Percentiles rank a stretch among this genome's conserved stretches.
These are phyloP conservation scores for Corylus heterophylla DNA, from an alignment of 306 rosid species.

Conservation along the genomic window DNA sequence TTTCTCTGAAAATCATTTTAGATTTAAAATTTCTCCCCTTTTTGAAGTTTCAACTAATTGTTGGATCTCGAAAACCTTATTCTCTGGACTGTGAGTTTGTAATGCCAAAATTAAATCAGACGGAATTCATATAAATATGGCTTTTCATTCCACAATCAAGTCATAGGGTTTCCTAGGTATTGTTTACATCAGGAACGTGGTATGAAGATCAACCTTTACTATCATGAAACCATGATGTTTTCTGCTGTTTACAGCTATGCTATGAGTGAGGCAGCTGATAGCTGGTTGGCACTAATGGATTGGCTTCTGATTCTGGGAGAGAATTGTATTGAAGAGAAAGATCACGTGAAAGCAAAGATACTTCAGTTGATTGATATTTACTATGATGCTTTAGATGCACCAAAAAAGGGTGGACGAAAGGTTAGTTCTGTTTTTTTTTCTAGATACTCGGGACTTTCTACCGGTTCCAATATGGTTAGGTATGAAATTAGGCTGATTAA, in stretches of 20 bases:
- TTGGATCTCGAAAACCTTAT: neutral
- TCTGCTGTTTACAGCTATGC: conserved; percentile 48
- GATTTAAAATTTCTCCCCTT: neutral
- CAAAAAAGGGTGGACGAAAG: conserved; percentile 63
- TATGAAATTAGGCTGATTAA: no score
- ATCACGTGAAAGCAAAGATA: conserved; percentile 39
- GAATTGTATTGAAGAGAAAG: conserved; percentile 30
- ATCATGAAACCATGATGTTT: conserved; percentile 2
- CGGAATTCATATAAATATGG: neutral
- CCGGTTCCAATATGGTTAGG: neutral
- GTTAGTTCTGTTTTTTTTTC: conserved; percentile 45
- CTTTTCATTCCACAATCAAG: neutral
- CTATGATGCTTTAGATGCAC: conserved; percentile 76
- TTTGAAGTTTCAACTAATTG: conserved; percentile 18
- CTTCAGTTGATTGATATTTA: conserved; percentile 55
- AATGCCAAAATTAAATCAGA: neutral
- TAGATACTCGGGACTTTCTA: neutral
- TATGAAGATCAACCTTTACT: neutral
- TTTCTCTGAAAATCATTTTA: neutral
- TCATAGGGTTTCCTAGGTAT: neutral
- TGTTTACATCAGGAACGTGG: neutral
- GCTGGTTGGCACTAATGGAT: conserved; percentile 79
- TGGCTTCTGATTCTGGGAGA: conserved; percentile 33
- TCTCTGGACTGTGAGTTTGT: neutral
- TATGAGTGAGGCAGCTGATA: conserved; percentile 51